Base-by-base conservation (phyloP, 2,329 filamentous ascomycete species). In the Cryphonectria radicalis region DNA sequence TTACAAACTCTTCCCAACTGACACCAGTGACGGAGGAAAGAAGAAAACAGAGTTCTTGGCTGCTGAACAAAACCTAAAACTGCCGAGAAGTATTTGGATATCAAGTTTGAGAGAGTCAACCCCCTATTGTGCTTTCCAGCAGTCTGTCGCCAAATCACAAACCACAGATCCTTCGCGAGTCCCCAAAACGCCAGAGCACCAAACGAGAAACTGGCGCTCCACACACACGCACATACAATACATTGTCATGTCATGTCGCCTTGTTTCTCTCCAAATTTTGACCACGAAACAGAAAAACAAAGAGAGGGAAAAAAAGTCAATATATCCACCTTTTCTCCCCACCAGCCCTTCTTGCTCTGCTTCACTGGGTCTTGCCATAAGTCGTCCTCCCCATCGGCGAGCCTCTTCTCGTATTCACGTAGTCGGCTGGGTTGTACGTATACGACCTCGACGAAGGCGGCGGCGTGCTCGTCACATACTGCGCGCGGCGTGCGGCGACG, bases 351-450 rank as follows among this genome's bases (percentile, higher is more conserved):
- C 11, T 32, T 5, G 14, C 19, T 6, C 40, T 1, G 32, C 43
- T n/a, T 70, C 28, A 72, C 19, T 67, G 65, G 19, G 42, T 70
- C 13, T 72, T 63, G 3, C 70, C 67, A 50, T 63, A 68, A n/a
- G 14, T 72, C 35, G 42, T 43, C 32, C 60, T 46, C 22, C 60
- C 50, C 62, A 66, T 14, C 46, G 69, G 70, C 2, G 60, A 42
- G 3, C 62, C 53, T 17, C 43, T 43, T 6, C 68, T 42, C 43
- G 76, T 46, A 40, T 74, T 75, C 7, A 76, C 80, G 55, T 82
- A 84, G 67, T 84, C 81, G 1, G 79, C 78, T 4, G 82, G 81
- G 32, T 84, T 84, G 69, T 84, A 84, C 7, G 70, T 70, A 25
- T 81, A 80, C 1, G 74, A 65, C 25, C 73, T 75, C 28, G 75